Base-by-base conservation (phyloP, 2,329 filamentous ascomycete genomes). In the Penicillium concentricum region DNA sequence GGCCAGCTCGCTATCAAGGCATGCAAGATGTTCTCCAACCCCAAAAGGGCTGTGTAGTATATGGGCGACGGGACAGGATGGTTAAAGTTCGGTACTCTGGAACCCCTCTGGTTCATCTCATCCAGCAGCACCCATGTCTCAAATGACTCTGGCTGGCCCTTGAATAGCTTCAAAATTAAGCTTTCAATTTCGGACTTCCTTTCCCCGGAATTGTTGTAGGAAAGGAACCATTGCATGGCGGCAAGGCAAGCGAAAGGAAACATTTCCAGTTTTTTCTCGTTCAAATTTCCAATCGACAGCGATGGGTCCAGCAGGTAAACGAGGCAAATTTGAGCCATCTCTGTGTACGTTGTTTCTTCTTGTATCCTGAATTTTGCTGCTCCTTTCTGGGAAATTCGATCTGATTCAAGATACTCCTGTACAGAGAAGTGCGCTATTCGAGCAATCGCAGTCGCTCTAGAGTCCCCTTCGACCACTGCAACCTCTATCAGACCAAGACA, bases 381-480 rank as follows among this genome's bases (percentile, higher is more conserved):
- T 3, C 16, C 48, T 24, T 54, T 49, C 44, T 48, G 34, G 3
- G 7, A 0, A 16, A 61, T 69, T 5, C 66, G 63, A 28, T 67
- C 62, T 5, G 66, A 72, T 43, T 62, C 35, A 15, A 74, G 61
- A 50, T 74, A 73, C 52, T 73, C 68, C 46, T 71, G 63, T 0
- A 73, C 65, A 3, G 71, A 72, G 51, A 69, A 73, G 54, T 73
- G 69, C 5, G 68, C 68, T 39, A 73, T 67, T 16, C 61, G 65
- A 28, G 67, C 55, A 9, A 38, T 55, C 15, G 49, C 8, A 30
- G 0, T 30, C 10, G 12, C 16, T 7, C 1, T 5, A 4, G 1
- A 2, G 2, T 18, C 16, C 3, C 13, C 30, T 28, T n/a, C 3
- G 18, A 4, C 1, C 9, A 28, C 24, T 43, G 15, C 54, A 12